phyloP scores from a whole-genome alignment of 2,329 filamentous ascomycete species.

The Cryphonectria naterciae region DNA sequence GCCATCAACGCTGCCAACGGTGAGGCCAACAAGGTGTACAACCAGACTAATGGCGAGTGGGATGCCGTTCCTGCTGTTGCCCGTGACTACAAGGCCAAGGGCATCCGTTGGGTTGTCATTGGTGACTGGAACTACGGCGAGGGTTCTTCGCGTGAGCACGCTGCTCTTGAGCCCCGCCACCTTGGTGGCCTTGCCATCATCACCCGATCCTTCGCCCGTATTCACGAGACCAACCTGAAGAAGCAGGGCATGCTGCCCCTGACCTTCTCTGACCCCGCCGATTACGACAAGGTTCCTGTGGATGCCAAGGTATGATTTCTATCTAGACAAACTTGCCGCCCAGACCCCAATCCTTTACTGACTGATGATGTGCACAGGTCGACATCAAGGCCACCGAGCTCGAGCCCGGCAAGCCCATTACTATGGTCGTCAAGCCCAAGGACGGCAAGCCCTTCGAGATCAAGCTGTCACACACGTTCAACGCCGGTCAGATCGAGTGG shows the following conservation, averaged over 20 bases:
- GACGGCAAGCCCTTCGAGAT: slow-evolving; percentile 80
- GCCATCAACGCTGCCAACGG: slow-evolving; percentile 95
- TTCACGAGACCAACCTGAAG: slow-evolving; percentile 99
- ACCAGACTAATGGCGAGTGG: slow-evolving; percentile 81
- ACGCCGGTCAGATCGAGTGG: slow-evolving; percentile 97
- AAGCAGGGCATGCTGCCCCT: slow-evolving; percentile 99
- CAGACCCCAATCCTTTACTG: neutral
- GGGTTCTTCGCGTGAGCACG: slow-evolving; percentile 96
- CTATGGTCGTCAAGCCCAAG: slow-evolving; percentile 89
- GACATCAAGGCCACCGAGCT: slow-evolving; percentile 89
- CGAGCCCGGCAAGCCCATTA: slow-evolving; percentile 89
- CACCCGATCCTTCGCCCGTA: slow-evolving; percentile 93
- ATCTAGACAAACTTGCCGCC: fast-evolving
- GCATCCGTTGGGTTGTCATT: slow-evolving; percentile 92
- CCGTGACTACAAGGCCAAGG: slow-evolving; percentile 97
- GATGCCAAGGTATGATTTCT: slow-evolving; percentile 71
- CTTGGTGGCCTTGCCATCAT: slow-evolving; percentile 97
- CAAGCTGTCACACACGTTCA: slow-evolving; percentile 93
- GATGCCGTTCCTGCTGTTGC: slow-evolving; percentile 91
- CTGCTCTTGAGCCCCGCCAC: slow-evolving; percentile 95
- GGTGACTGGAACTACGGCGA: slow-evolving; percentile 99
- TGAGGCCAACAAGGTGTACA: slow-evolving; percentile 97
- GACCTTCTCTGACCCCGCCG: slow-evolving; percentile 90
- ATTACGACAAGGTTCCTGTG: slow-evolving; percentile 96
- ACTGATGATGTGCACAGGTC: slow-evolving; percentile 49